These are phyloP conservation scores for Cinnamomum chago DNA, from an alignment of 164 flowering plant genomes.

Conservation along the genomic window DNA sequence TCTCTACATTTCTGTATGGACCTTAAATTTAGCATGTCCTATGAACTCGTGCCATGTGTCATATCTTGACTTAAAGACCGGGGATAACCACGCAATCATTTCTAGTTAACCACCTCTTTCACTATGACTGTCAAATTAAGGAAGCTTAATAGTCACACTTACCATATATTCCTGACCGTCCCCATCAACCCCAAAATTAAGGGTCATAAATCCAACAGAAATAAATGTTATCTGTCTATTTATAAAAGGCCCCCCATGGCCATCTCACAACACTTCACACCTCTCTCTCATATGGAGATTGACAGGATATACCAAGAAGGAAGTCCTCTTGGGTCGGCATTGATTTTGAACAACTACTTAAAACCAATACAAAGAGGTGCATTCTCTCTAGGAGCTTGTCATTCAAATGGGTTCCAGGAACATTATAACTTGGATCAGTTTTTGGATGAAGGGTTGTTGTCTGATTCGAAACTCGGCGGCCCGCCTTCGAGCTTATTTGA, in stretches of 20 bases:
- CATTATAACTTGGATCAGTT: slow-evolving; percentile 33
- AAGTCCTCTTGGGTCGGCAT: slow-evolving; percentile 8
- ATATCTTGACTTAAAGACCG: background rate
- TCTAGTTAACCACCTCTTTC: background rate
- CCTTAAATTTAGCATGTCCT: background rate
- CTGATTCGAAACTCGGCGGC: slow-evolving; percentile 19
- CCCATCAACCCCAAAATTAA: slow-evolving; percentile 12
- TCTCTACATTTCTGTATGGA: slow-evolving; percentile 2
- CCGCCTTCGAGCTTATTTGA: slow-evolving; percentile 19
- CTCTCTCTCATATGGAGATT: slow-evolving; percentile 28
- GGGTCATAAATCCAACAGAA: slow-evolving; percentile 6
- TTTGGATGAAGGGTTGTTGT: slow-evolving; percentile 20
- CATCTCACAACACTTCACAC: slow-evolving; percentile 5
- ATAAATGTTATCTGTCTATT: slow-evolving; percentile 1
- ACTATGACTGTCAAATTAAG: background rate
- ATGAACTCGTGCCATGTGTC: slow-evolving; percentile 9
- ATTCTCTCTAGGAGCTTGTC: slow-evolving; percentile 20
- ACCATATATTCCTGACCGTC: slow-evolving; percentile 14
- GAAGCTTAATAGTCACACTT: slow-evolving; percentile 21
- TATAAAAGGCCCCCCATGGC: background rate
- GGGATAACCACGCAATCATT: slow-evolving; percentile 13
- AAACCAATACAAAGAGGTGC: slow-evolving; percentile 30
- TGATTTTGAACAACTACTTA: slow-evolving; percentile 20
- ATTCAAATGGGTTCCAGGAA: slow-evolving; percentile 31
- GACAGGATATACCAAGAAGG: slow-evolving; percentile 14